Evolutionary conservation across 1,139 yeast species (phyloP), one percentile per base, ranked within the genome.

Genomic region (Debaryomyces nepalensis): DNA sequence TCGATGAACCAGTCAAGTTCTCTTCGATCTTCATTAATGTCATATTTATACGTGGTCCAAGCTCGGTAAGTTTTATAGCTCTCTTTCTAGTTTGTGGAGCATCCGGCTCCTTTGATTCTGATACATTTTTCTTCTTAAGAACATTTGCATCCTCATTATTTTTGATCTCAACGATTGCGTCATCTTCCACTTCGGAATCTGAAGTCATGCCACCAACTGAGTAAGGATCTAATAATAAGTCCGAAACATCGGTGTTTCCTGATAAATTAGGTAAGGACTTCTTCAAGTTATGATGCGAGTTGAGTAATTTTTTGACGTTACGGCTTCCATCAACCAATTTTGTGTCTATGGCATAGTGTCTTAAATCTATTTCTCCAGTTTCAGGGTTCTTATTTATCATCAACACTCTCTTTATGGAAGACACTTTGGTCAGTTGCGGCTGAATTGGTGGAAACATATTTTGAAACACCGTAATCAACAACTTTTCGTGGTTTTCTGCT

Each of bases 361-460:
- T 82, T 48, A 93, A 62, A 52, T 90, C 96, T 45, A 93, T 84
- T 39, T 73, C 75, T 6, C 86, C 89, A 2, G 89, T 82, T 41
- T 75, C 81, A 22, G 77, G 75, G 55, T 84, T 84, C 57, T 84
- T 87, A 61, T 86, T 84, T 46, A 95, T 70, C 79, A 95, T 77
- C 55, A 95, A 70, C 7, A 95, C 98, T 54, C 99, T 76, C 57
- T 82, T 84, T 48, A 95, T 91, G 1, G 85, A 72, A 32, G 75
- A 70, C 22, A 93, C 84, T 50, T 81, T 83, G 23, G 95, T 88
- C 48, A 71, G 69, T 48, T 86, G 86, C 16, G 97, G 97, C 45
- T 84, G 82, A 53, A 95, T 84, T 15, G 99, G 90, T 4, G 99
- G 99, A 62, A 93, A 90, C 81, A 93, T 82, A 67, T 90, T 90